phyloP scores from a whole-genome alignment of 179 eudicot species.

The Silene vulgaris region DNA sequence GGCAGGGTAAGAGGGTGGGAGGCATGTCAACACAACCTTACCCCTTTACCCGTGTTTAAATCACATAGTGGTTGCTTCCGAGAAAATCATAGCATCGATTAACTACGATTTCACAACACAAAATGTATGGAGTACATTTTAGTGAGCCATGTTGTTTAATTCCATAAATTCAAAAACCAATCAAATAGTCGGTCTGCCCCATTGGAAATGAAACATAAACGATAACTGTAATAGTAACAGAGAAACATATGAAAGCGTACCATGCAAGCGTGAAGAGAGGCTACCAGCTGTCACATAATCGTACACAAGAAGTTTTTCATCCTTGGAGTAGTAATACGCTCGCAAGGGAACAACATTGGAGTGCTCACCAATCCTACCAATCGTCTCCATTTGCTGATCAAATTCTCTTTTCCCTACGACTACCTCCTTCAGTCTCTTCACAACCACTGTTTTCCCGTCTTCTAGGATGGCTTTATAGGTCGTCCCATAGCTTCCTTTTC shows the following conservation, averaged over 20 bases:
- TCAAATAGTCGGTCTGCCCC: no score
- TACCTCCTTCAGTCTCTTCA: conserved; percentile 56
- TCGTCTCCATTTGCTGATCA: conserved; percentile 66
- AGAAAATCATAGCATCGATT: no score
- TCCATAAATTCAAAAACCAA: no score
- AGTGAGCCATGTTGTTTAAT: no score
- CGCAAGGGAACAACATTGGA: conserved; percentile 50
- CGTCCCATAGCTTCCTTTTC: conserved; percentile 67
- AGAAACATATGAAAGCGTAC: conserved; percentile 29
- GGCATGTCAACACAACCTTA: no score
- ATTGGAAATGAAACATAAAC: not conserved
- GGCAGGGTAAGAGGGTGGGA: not conserved
- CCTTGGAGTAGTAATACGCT: conserved; percentile 66
- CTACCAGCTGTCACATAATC: conserved; percentile 52
- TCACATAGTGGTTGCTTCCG: no score
- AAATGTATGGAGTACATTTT: not conserved
- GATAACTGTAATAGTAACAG: not conserved
- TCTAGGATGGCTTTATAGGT: conserved; percentile 60
- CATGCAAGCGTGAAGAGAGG: conserved; percentile 51
- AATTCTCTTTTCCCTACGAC: conserved; percentile 62
- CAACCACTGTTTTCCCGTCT: conserved; percentile 51
- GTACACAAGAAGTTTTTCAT: conserved; percentile 57
- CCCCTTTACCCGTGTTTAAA: no score
- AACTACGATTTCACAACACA: not conserved
- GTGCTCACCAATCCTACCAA: conserved; percentile 52